Evolutionary conservation across 2,329 filamentous ascomycete genomes (phyloP), one percentile per base, ranked within the genome.

Genomic region (Diaporthe velutina): DNA sequence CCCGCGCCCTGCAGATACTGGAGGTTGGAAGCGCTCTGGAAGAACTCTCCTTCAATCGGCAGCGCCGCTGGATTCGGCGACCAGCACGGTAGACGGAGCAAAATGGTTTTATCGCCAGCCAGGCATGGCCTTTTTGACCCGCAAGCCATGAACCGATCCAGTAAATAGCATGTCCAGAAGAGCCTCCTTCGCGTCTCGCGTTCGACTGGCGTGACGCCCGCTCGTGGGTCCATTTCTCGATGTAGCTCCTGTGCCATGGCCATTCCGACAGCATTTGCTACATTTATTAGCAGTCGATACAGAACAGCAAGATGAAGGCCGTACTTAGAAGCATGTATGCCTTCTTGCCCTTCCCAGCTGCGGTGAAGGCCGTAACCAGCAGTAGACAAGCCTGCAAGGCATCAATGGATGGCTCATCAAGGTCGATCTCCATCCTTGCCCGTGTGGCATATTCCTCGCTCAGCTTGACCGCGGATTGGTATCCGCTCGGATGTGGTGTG

Each of bases 81-180:
- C 93, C 93, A 95, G 42, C 93, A 93, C 0, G 95, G 95, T 4
- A 97, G 85, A 48, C 93, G 90, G 61, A 98, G 85, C 22, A 94
- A 85, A 75, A 97, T 93, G 2, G 91, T 92, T 80, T 94, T 92
- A 82, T 97, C 95, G 35, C 91, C 89, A 33, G 97, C 92, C 10
- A 97, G 85, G n/a, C 93, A 94, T 0, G 95, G 94, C 13, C 95
- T 89, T 79, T 94, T 95, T 4, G 95, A 96, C 22, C 95, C 95
- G 77, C 93, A 95, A 1, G 93, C 91, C 78, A 93, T 89, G 79
- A 96, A 97, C n/a, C 94, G 90, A 80, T 98, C 95, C 83, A 97
- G 92, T 35, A 97, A 86, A 79, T 97, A 98, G 81, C 94, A 96
- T 2, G 94, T 93, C 95, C 95, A 98, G 83, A 98, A 98, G 2